A percentile compares a stretch with the other conserved stretches of the same genome.
Conservation (phyloP, 768 basidiomycete genomes). For the Lactarius pseudohatsudake region DNA sequence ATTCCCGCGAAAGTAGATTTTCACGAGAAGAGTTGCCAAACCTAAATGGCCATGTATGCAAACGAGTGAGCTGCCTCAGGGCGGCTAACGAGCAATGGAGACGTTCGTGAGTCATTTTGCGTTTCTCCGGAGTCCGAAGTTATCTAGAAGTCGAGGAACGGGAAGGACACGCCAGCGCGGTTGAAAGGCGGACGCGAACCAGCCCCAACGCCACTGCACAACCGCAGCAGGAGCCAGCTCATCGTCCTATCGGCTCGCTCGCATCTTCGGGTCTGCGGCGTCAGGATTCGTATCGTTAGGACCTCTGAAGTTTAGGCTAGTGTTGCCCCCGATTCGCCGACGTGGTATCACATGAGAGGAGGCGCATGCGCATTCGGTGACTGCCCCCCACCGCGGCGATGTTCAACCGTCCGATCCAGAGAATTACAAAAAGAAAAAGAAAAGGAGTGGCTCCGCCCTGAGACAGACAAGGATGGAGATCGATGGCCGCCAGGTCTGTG, state of each 20-base stretch:
- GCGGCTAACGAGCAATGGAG: background rate
- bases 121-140: background rate
- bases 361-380: background rate
- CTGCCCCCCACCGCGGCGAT: background rate
- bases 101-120: background rate
- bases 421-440: background rate
- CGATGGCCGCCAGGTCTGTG: constrained; percentile 3
- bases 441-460: background rate
- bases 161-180: background rate
- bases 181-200: background rate
- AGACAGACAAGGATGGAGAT: constrained; percentile 5
- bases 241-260: background rate
- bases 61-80: background rate
- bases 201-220: background rate
- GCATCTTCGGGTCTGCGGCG: background rate
- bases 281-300: background rate
- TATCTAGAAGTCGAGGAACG: background rate
- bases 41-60: background rate
- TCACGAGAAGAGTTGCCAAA: background rate
- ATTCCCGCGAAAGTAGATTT: background rate
- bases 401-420: constrained; percentile 2
- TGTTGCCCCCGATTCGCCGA: background rate
- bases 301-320: background rate
- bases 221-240: background rate
- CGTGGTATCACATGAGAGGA: constrained; percentile 4